phyloP scores from a whole-genome alignment of 2,329 filamentous ascomycete species.

The Alternaria novae-zelandiae region DNA sequence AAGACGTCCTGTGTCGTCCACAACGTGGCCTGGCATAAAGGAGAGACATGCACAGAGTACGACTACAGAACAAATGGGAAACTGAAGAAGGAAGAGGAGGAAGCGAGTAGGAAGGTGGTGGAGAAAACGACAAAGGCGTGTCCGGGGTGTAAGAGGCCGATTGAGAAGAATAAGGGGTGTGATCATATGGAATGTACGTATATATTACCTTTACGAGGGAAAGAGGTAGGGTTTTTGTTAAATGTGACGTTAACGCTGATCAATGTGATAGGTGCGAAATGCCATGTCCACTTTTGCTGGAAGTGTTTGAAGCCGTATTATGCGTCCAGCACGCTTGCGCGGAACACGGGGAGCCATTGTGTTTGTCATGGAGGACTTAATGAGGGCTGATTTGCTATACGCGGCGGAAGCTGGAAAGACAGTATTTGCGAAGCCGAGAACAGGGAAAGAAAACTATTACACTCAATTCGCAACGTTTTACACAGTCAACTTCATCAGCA shows the following conservation, averaged over 20 bases:
- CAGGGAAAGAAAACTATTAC: background rate
- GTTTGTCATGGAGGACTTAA: background rate
- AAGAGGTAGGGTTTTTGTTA: too few species aligned
- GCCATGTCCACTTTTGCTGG: slow-evolving; percentile 52
- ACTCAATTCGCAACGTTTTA: background rate
- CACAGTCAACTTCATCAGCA: background rate
- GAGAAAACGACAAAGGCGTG: slow-evolving; percentile 46
- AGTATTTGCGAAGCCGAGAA: background rate
- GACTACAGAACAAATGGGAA: slow-evolving; percentile 39
- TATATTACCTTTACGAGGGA: background rate
- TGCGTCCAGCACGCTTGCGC: background rate
- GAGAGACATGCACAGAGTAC: slow-evolving; percentile 50
- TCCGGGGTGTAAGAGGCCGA: slow-evolving; percentile 48
- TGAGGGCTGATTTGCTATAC: background rate
- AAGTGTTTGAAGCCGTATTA: slow-evolving; percentile 41
- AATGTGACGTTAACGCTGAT: background rate
- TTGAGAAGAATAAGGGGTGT: slow-evolving; percentile 51
- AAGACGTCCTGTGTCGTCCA: slow-evolving; percentile 48
- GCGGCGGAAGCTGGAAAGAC: background rate
- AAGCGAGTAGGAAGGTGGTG: slow-evolving; percentile 39
- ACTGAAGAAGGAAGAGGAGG: slow-evolving; percentile 35
- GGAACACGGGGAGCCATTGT: background rate
- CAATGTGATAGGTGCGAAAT: slow-evolving; percentile 37
- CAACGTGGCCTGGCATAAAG: slow-evolving; percentile 46
- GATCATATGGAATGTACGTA: slow-evolving; percentile 50